These are phyloP conservation scores for Colletotrichum falcatum DNA, from an alignment of 2,329 filamentous ascomycete species.

Conservation along the genomic window DNA sequence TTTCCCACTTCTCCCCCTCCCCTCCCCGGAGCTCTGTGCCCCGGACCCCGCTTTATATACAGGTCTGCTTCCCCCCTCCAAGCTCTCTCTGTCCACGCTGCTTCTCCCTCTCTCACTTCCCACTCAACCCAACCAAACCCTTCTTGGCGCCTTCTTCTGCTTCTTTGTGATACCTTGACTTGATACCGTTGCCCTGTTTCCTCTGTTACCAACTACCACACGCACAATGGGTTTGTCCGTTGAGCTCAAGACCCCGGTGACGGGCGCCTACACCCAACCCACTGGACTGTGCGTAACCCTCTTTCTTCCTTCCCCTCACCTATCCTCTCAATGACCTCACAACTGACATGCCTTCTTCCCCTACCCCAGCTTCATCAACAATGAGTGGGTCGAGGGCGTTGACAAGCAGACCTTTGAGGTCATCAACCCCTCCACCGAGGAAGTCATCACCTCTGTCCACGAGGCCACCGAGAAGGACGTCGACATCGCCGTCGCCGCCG, in stretches of 20 bases:
- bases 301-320: slow-evolving; percentile 5
- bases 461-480: slow-evolving; percentile 92
- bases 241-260: slow-evolving; percentile 76
- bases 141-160: neutral
- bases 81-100: neutral
- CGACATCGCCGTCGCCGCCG: slow-evolving; percentile 83
- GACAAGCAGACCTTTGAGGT: slow-evolving; percentile 94
- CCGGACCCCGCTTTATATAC: slow-evolving; percentile 41
- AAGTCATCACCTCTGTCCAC: slow-evolving; percentile 83
- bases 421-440: slow-evolving; percentile 88
- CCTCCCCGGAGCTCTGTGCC: slow-evolving; percentile 25
- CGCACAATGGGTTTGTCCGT: slow-evolving; percentile 61
- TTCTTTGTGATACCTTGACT: slow-evolving; percentile 30
- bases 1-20: slow-evolving; percentile 28
- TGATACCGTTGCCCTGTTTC: slow-evolving; percentile 33
- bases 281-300: slow-evolving; percentile 67
- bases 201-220: slow-evolving; percentile 11
- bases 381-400: slow-evolving; percentile 85
- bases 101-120: neutral
- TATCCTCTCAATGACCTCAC: neutral
- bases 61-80: slow-evolving; percentile 32
- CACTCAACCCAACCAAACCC: slow-evolving; percentile 16
- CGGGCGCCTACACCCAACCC: slow-evolving; percentile 70
- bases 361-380: slow-evolving; percentile 82
- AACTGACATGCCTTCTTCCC: neutral